A percentile compares a stretch with the other conserved stretches of the same genome.
Evolutionary conservation across 306 rosid species (phyloP).

Genomic region (Echinosophora koreensis): DNA sequence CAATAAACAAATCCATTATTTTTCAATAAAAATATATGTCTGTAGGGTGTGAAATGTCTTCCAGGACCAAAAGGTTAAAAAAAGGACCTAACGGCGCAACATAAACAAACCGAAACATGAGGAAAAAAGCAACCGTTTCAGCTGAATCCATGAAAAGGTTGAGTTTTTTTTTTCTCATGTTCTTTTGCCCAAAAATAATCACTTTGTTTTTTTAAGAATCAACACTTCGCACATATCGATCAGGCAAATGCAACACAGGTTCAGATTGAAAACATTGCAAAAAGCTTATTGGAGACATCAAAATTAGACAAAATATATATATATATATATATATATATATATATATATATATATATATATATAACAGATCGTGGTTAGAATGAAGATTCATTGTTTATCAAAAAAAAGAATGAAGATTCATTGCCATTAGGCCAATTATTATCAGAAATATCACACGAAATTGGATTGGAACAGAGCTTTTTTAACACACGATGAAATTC

Average conservation of each 20-base stretch:
- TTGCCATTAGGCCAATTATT: not conserved
- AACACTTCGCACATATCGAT: not conserved
- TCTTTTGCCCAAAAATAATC: not conserved
- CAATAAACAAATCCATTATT: not conserved
- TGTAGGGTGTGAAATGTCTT: slow-evolving; percentile 32
- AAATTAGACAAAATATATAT: not conserved
- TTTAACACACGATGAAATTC: not conserved
- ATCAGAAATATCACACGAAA: slow-evolving; percentile 5
- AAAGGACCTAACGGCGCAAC: not conserved
- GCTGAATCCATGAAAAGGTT: slow-evolving; percentile 38
- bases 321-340: no score
- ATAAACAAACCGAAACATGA: not conserved
- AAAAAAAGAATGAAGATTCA: no score
- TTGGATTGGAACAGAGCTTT: not conserved
- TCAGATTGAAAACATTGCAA: not conserved
- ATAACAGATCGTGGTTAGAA: not conserved
- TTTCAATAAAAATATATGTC: slow-evolving; percentile 21
- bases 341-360: no score
- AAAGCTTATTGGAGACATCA: not conserved
- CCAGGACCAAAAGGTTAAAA: not conserved
- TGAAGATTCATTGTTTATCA: not conserved
- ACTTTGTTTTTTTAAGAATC: not conserved
- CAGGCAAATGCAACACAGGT: not conserved
- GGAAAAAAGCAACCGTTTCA: not conserved
- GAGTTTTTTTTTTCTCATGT: slow-evolving; percentile 11